Base-by-base conservation (phyloP, 176 grass and related monocot genomes). In the Avena insularis region DNA sequence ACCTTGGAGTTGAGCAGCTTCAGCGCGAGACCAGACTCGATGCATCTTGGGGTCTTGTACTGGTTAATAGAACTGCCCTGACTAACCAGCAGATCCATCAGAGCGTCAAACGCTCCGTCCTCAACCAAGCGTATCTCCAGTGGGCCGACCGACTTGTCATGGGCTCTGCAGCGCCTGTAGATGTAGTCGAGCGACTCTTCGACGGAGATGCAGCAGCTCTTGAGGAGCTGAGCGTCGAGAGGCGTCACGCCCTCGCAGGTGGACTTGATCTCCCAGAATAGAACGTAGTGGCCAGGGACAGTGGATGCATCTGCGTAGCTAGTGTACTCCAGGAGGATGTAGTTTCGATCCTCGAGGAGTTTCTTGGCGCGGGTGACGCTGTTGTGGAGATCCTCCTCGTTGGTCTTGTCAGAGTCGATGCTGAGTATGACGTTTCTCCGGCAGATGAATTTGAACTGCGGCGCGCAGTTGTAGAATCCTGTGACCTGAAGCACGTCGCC, bases 11-110 rank as follows among this genome's bases (percentile, higher is more conserved):
- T 88, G 3, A 98, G 93, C 49, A 95, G 61, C 54, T 91, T 83
- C 27, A 98, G 49, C 5, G 91, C 83, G 10, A 71, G 76, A 9
- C 83, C 85, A 19, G 61, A 80, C 73, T 91, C 89, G 12, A 98
- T 81, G 69, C 93, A 93, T 13, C 93, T 89, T 2, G 93, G 95
- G 21, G 95, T 93, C 50, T 98, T 95, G 83, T 98, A 98, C 84
- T 93, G 95, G 62, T 98, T 95, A 50, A 98, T 95, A 17, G 95
- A 95, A 75, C 93, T 86, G 31, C 91, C 95, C 13, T 92, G 91
- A 16, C 82, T 98, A 33, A 98, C 90, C 80, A 93, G 15, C 13
- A 93, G 87, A 77, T 93, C 91, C 95, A 95, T 98, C 85, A 98
- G 36, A 36, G 80, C 79, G 20, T 98, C 95, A 72, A 95, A 98